Percentiles rank a stretch among this genome's conserved stretches.
Conservation (phyloP, 345 rosid species). For the Raphanus sativus region DNA sequence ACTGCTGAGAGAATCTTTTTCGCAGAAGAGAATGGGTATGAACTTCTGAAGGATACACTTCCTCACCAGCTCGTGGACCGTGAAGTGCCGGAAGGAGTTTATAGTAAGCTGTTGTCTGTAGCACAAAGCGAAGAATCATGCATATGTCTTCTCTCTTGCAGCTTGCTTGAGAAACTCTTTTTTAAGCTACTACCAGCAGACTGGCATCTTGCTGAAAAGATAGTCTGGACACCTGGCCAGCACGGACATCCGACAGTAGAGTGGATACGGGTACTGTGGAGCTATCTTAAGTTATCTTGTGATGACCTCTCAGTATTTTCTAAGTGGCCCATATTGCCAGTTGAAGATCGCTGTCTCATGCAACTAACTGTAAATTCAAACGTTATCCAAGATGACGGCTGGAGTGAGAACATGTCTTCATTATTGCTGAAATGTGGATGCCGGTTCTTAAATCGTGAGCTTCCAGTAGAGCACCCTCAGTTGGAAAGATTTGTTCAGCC, state of each 20-base stretch:
- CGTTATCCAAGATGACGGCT: slow-evolving; percentile 76
- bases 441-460: slow-evolving; percentile 62
- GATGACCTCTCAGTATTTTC: slow-evolving; percentile 81
- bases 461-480: slow-evolving; percentile 76
- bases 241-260: slow-evolving; percentile 76
- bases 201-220: slow-evolving; percentile 73
- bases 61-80: slow-evolving; percentile 71
- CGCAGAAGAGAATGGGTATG: slow-evolving; percentile 65
- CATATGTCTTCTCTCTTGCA: slow-evolving; percentile 72
- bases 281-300: slow-evolving; percentile 70
- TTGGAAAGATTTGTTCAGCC: slow-evolving; percentile 81
- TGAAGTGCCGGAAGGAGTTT: slow-evolving; percentile 63
- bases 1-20: slow-evolving; percentile 76
- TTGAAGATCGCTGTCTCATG: slow-evolving; percentile 64
- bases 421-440: slow-evolving; percentile 86
- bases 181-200: slow-evolving; percentile 81
- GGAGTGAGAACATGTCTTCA: slow-evolving; percentile 95
- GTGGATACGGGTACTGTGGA: slow-evolving; percentile 80
- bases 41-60: slow-evolving; percentile 79
- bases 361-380: slow-evolving; percentile 67
- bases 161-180: slow-evolving; percentile 82
- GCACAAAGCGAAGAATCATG: slow-evolving; percentile 74
- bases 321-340: slow-evolving; percentile 96
- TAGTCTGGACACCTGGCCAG: slow-evolving; percentile 78
- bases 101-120: slow-evolving; percentile 60